Evolutionary conservation across 192 early-diverging fungal species (phyloP), one percentile per base, ranked within the genome.

Genomic region (Entophlyctis helioformis): DNA sequence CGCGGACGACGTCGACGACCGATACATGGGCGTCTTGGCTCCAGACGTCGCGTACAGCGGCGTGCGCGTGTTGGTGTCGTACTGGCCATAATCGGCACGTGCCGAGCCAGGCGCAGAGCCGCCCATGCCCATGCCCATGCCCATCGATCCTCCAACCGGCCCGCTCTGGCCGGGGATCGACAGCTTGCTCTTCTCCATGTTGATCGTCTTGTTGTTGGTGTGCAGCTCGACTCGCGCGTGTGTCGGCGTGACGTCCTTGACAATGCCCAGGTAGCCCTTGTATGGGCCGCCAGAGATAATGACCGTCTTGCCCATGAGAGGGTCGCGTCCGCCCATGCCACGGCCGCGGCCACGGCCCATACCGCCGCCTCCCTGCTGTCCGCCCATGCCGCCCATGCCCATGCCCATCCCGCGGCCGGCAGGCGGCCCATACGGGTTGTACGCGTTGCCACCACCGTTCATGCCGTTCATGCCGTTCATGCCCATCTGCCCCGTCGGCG

Each of bases 201-300:
- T 83, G 22, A 98, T 71, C 19, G 86, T 71, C 10, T 76, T 69
- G 21, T 75, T 78, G 55, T 83, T 89, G 22, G 92, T 94, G 62
- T 96, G 92, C 21, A 98, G 70, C 61, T 96, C 91, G 4, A 98
- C 84, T 21, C 92, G 76, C 6, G 81, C 87, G 32, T 63, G 57
- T 8, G 52, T 57, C 40, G 84, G 83, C 0, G 73, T 69, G 0
- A 81, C 72, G 29, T 94, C 91, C 54, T 94, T 95, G 26, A 92
- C 89, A 43, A 96, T 89, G 16, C 96, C 96, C 16, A 92, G 62
- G 59, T 94, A 98, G n/a, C 92, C 91, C 57, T 98, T 98, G 72
- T 86, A 88, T 12, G 86, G 84, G 9, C 96, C 96, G 23, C 78
- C 71, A 11, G 72, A 76, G 32, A 92, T 84, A 24, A 78, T 80